Percentiles rank a stretch among this genome's conserved stretches.
Evolutionary conservation across 148 eudicot genomes (phyloP).

Genomic region (Vaccinium darrowii): DNA sequence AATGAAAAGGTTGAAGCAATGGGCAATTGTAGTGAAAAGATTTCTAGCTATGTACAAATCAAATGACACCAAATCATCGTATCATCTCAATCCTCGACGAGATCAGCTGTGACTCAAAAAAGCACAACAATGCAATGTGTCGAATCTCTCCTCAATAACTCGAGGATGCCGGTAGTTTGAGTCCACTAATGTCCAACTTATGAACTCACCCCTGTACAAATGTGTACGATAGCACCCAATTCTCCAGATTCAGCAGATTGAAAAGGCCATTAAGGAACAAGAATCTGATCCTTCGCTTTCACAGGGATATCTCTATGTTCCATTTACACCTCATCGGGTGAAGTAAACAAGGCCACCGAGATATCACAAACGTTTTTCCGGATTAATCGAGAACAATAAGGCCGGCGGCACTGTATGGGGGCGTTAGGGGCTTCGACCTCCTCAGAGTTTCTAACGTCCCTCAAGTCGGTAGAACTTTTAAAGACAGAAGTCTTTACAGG

Average conservation of each 20-base stretch:
- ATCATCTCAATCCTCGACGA: slow-evolving; percentile 1
- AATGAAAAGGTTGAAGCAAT: slow-evolving; percentile 53
- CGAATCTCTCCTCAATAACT: background rate
- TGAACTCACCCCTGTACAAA: background rate
- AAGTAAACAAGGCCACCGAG: slow-evolving; percentile 50
- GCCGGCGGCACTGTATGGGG: slow-evolving; percentile 39
- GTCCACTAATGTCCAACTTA: background rate
- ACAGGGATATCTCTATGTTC: slow-evolving; percentile 30
- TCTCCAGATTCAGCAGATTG: background rate
- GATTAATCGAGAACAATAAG: slow-evolving; percentile 31
- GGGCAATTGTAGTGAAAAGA: slow-evolving; percentile 13
- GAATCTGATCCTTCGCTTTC: slow-evolving; percentile 9
- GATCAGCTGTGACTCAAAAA: background rate
- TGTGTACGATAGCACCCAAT: background rate
- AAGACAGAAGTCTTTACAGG: slow-evolving; percentile 52
- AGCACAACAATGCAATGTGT: background rate
- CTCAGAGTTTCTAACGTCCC: slow-evolving; percentile 11
- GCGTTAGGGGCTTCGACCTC: slow-evolving; percentile 61
- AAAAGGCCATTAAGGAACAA: background rate
- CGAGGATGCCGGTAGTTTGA: background rate
- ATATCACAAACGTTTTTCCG: slow-evolving; percentile 43
- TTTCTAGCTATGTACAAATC: slow-evolving; percentile 20
- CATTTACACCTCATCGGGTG: slow-evolving; percentile 26
- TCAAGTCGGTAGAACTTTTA: slow-evolving; percentile 27
- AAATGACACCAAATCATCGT: background rate